Percentiles rank a stretch among this genome's conserved stretches.
Evolutionary conservation across 768 basidiomycete genomes (phyloP).

Genomic region (Tulasnella sp.): DNA sequence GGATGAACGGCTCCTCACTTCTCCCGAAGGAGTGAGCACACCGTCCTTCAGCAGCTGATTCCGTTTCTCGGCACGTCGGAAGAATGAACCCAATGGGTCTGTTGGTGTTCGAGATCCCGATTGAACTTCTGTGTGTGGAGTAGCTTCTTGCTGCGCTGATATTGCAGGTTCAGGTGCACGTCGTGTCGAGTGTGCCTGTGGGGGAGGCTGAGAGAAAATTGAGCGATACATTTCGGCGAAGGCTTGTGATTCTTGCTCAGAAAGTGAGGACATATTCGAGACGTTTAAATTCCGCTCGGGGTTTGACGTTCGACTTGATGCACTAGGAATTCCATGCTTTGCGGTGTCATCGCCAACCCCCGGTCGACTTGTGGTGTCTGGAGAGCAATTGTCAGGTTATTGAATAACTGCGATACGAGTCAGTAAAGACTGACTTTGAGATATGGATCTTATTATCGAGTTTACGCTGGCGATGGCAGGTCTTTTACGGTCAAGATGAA

Average conservation of each 20-base stretch:
- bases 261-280: neutral
- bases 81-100: neutral
- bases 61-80: neutral
- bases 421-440: neutral
- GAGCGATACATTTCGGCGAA: slow-evolving; percentile 19
- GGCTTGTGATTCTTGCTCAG: slow-evolving; percentile 15
- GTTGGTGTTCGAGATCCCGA: neutral
- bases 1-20: neutral
- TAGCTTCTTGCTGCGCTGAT: neutral
- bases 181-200: neutral
- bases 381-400: neutral
- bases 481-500: neutral
- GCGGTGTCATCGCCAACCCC: neutral
- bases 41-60: neutral
- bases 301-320: neutral
- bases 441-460: neutral
- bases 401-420: neutral
- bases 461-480: neutral
- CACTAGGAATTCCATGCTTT: neutral
- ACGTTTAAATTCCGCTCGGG: neutral
- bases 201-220: slow-evolving; percentile 3
- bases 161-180: neutral
- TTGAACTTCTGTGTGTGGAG: neutral
- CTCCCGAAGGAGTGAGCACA: neutral
- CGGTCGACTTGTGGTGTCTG: neutral